Percentiles rank a stretch among this genome's conserved stretches.
Conservation (phyloP, 805 yeast genomes). For the Candida sphagnicola region DNA sequence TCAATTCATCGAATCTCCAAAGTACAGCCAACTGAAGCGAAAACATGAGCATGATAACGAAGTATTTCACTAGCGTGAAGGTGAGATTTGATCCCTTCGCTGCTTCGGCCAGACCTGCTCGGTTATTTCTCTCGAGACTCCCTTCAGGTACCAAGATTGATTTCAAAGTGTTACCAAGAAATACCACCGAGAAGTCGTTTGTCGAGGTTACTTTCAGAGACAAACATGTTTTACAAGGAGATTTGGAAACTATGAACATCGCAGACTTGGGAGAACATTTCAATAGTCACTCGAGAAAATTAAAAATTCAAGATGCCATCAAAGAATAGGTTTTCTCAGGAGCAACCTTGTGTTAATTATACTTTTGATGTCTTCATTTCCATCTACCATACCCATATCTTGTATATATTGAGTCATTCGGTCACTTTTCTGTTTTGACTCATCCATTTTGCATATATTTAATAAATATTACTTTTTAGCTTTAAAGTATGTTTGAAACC, state of each 20-base stretch:
- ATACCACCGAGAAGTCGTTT: constrained; percentile 48
- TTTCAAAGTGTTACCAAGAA: constrained; percentile 52
- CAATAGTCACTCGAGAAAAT: constrained; percentile 78
- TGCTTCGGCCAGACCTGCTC: constrained; percentile 70
- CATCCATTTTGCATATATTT: constrained; percentile 3
- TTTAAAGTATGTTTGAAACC: constrained; percentile 12
- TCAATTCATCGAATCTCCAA: neutral
- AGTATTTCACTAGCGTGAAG: constrained; percentile 73
- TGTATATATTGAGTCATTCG: neutral
- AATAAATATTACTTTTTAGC: constrained; percentile 2
- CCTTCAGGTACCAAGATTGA: constrained; percentile 74
- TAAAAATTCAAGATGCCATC: constrained; percentile 72
- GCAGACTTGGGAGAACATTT: constrained; percentile 62
- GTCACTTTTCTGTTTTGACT: neutral
- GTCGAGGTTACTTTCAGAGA: constrained; percentile 78
- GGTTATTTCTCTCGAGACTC: constrained; percentile 72
- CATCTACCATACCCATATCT: neutral
- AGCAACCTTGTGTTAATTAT: too few relatives aligned
- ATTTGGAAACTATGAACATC: constrained; percentile 56
- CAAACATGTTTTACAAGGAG: constrained; percentile 62
- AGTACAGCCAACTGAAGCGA: too few relatives aligned
- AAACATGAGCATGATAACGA: constrained; percentile 71
- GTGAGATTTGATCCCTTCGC: constrained; percentile 79
- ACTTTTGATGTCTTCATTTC: too few relatives aligned
- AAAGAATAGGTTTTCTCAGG: constrained; percentile 11